Conservation (phyloP, 208 protist genomes). For the Leishmania aethiopica region DNA sequence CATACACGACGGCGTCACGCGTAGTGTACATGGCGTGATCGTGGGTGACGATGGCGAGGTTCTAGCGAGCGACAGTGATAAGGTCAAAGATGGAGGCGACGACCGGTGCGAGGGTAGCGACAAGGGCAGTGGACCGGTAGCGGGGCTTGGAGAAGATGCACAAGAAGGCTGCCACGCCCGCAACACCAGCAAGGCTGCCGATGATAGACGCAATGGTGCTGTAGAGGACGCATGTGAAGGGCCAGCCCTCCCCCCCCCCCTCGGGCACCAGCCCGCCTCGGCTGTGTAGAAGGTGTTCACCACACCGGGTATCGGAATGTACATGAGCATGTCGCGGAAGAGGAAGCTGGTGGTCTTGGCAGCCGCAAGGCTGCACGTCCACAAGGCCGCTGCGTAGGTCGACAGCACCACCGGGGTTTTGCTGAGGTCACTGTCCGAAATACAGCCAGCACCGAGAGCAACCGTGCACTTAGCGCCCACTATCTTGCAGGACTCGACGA, state of each 20-base stretch:
- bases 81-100: constrained; percentile 62
- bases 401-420: constrained; percentile 42
- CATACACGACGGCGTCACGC: constrained; percentile 61
- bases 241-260: constrained; percentile 24
- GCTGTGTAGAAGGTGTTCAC: constrained; percentile 52
- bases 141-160: constrained; percentile 45
- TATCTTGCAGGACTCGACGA: constrained; percentile 34
- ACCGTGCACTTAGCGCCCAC: constrained; percentile 39
- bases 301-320: constrained; percentile 46
- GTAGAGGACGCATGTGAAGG: constrained; percentile 60
- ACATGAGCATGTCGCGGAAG: constrained; percentile 41
- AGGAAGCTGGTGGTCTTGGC: constrained; percentile 53
- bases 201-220: constrained; percentile 52
- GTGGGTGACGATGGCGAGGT: constrained; percentile 38
- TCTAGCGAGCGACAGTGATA: constrained; percentile 74
- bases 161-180: constrained; percentile 47
- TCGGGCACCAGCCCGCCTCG: constrained; percentile 21
- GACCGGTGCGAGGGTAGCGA: constrained; percentile 52
- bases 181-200: constrained; percentile 31
- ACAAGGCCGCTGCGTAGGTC: constrained; percentile 34
- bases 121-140: constrained; percentile 47
- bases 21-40: constrained; percentile 73
- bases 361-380: constrained; percentile 29
- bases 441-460: constrained; percentile 41
- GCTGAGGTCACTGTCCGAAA: constrained; percentile 51